These are phyloP conservation scores for Solanum hybrid DNA, from an alignment of 305 asterid species.

Conservation along the genomic window DNA sequence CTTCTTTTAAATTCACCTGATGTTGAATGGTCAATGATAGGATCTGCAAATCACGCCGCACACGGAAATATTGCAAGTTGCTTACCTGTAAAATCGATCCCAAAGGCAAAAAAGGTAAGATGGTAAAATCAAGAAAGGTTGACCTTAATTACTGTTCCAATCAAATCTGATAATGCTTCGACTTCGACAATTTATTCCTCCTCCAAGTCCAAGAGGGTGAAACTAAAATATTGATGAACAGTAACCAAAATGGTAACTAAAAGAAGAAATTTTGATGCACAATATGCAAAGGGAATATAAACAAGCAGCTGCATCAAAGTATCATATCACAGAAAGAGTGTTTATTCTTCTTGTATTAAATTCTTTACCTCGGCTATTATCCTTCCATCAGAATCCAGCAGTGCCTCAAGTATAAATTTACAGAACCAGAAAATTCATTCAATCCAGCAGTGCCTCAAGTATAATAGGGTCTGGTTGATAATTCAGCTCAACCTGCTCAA, in stretches of 20 bases:
- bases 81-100: neutral
- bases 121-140: neutral
- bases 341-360: neutral
- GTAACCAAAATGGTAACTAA: neutral
- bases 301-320: neutral
- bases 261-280: neutral
- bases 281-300: neutral
- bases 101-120: neutral
- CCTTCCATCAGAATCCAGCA: neutral
- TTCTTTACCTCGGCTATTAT: neutral
- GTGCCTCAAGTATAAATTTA: neutral
- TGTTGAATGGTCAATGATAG: neutral
- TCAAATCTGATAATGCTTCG: neutral
- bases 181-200: neutral
- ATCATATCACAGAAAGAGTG: neutral
- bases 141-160: neutral
- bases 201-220: neutral
- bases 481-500: conserved; percentile 22
- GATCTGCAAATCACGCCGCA: neutral
- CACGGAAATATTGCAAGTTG: neutral
- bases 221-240: neutral
- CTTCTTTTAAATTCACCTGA: neutral
- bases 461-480: conserved; percentile 22
- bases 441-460: neutral
- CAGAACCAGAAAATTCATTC: neutral